phyloP scores from a whole-genome alignment of 495 filamentous ascomycete genomes.

The Hyaloscypha hepaticicola region DNA sequence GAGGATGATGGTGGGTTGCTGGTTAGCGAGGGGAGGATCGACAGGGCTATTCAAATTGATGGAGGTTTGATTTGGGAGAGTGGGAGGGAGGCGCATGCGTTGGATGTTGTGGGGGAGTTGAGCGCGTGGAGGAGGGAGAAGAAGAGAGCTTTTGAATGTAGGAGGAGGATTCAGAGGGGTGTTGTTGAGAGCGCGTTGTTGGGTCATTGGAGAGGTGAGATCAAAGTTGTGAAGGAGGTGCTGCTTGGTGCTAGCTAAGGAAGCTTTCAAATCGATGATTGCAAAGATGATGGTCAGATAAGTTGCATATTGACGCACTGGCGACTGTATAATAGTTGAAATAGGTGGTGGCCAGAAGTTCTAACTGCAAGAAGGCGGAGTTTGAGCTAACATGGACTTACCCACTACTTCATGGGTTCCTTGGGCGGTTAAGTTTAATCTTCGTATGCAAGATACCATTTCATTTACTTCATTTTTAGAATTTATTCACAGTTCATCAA shows the following conservation, averaged over 20 bases:
- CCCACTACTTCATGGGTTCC: too few relatives aligned
- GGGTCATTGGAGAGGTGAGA: constrained; percentile 27
- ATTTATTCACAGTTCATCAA: too few relatives aligned
- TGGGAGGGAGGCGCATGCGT: constrained; percentile 5
- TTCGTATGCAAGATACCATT: too few relatives aligned
- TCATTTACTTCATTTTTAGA: too few relatives aligned
- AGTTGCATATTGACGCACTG: too few relatives aligned
- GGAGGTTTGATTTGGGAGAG: constrained; percentile 12
- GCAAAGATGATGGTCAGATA: too few relatives aligned
- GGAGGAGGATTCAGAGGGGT: background rate
- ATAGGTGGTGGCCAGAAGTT: too few relatives aligned
- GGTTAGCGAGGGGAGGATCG: constrained; percentile 21
- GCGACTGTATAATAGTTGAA: too few relatives aligned
- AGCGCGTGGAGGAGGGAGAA: constrained; percentile 17
- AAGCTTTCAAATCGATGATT: too few relatives aligned
- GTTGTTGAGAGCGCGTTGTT: constrained; percentile 14
- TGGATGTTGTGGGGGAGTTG: constrained; percentile 24
- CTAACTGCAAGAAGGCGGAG: too few relatives aligned
- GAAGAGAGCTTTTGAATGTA: constrained; percentile 5
- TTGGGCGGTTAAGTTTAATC: too few relatives aligned
- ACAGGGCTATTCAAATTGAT: background rate
- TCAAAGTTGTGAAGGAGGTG: constrained; percentile 22
- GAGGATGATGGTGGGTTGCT: constrained; percentile 59
- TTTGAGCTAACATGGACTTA: too few relatives aligned
- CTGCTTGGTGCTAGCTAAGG: background rate